These are phyloP conservation scores for Trypanosoma congolense DNA, from an alignment of 208 protist genomes.

Conservation along the genomic window DNA sequence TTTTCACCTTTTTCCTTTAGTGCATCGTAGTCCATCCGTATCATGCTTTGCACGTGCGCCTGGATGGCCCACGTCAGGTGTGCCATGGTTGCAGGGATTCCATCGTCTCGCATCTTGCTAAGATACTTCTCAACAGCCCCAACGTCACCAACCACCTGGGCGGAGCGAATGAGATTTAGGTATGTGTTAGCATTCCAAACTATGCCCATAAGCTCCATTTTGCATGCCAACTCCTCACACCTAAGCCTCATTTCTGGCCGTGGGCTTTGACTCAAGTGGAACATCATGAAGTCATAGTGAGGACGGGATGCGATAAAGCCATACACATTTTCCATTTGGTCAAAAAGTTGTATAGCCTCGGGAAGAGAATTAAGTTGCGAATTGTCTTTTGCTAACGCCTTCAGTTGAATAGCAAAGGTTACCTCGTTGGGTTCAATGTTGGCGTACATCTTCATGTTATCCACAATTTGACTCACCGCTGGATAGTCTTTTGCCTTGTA, in stretches of 20 bases:
- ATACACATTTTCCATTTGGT: slow-evolving; percentile 90
- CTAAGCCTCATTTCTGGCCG: slow-evolving; percentile 79
- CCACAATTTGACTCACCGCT: slow-evolving; percentile 75
- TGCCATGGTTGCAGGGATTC: slow-evolving; percentile 47
- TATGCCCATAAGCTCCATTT: slow-evolving; percentile 90
- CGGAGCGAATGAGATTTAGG: slow-evolving; percentile 75
- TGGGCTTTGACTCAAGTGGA: slow-evolving; percentile 67
- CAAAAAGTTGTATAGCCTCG: slow-evolving; percentile 83
- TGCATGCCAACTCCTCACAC: slow-evolving; percentile 80
- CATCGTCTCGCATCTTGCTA: slow-evolving; percentile 77
- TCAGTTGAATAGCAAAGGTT: slow-evolving; percentile 77
- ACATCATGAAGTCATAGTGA: slow-evolving; percentile 86
- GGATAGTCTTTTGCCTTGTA: slow-evolving; percentile 77
- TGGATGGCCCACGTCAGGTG: slow-evolving; percentile 82
- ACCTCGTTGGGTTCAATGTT: slow-evolving; percentile 90
- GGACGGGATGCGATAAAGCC: slow-evolving; percentile 81
- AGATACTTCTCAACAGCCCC: slow-evolving; percentile 67
- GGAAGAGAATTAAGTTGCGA: slow-evolving; percentile 72
- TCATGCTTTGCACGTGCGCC: slow-evolving; percentile 68
- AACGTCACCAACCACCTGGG: slow-evolving; percentile 81
- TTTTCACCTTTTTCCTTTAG: slow-evolving; percentile 54
- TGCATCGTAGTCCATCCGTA: slow-evolving; percentile 64
- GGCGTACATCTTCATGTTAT: slow-evolving; percentile 91
- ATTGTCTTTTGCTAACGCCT: slow-evolving; percentile 65
- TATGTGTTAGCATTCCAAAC: slow-evolving; percentile 81